A percentile compares a stretch with the other conserved stretches of the same genome.
phyloP scores from a whole-genome alignment of 176 grass and related monocot genomes.

The Areca catechu region DNA sequence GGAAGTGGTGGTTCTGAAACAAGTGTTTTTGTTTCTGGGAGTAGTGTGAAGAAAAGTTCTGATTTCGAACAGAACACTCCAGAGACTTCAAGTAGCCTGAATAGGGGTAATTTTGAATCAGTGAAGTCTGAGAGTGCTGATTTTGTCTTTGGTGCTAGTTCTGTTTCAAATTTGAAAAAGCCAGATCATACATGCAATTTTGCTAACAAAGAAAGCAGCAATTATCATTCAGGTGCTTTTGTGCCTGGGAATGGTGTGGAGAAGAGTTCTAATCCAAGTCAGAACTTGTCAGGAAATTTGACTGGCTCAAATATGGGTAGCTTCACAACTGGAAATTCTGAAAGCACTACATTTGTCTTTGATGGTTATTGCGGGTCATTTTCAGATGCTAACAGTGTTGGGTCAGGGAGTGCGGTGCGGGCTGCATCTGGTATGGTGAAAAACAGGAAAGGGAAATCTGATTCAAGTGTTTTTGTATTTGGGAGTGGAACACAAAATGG shows the following conservation, averaged over 20 bases:
- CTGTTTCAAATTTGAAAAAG: not conserved
- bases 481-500: not conserved
- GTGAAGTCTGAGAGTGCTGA: too few species aligned
- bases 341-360: conserved; percentile 10
- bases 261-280: not conserved
- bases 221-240: not conserved
- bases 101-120: too few species aligned
- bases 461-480: not conserved
- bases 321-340: not conserved
- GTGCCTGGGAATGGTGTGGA: not conserved
- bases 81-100: too few species aligned
- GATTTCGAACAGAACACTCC: too few species aligned
- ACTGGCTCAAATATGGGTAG: not conserved
- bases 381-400: not conserved
- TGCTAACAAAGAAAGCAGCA: too few species aligned
- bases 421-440: not conserved
- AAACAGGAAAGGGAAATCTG: not conserved
- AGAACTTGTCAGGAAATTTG: not conserved
- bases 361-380: not conserved
- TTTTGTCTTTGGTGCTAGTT: too few species aligned
- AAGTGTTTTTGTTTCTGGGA: not conserved
- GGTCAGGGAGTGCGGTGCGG: not conserved
- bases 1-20: not conserved
- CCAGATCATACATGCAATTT: too few species aligned
- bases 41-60: too few species aligned